Evolutionary conservation across 352 stramenopile species (phyloP), one percentile per base, ranked within the genome.

Genomic region (Phytophthora pluvialis): DNA sequence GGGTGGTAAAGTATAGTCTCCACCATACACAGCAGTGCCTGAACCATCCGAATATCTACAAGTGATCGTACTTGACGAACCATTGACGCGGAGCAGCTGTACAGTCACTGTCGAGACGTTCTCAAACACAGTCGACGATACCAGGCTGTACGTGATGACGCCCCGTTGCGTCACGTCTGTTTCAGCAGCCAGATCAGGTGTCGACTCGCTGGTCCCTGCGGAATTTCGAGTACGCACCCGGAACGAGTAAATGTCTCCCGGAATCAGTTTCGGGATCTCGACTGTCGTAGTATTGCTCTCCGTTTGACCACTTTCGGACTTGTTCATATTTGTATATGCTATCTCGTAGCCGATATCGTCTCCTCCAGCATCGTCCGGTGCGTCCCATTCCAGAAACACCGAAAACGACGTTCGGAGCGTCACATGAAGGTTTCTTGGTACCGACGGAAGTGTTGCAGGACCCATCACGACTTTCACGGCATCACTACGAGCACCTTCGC

Each of bases 91-190:
- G 13, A 82, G 11, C 3, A 91, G 52, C 16, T 73, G 43, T 11
- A 88, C 44, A 0, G 54, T 59, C 29, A 87, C 47, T 5, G 38
- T 65, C 1, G 64, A 67, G 3, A 16, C 38, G 47, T 88, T 86
- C 60, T 91, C 82, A 39, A 79, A 70, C 0, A 91, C 57, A 2
- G 56, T 77, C 0, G 61, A 54, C 10, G 64, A 64, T 0, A 15
- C 25, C 0, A 67, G 18, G 9, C 59, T 47, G 29, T 81, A 75
- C 0, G 60, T 56, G 13, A 91, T 52, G 0, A 64, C 56, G 0
- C 82, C 82, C 13, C 80, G 80, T 36, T 74, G 62, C 5, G 75
- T 75, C 3, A 88, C 58, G 21, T 89, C 80, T 0, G 82, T 91
- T 46, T 75, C 50, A 10, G 54, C 55, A 11, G 47, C 44, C 0